Conservation (phyloP, 1,139 yeast genomes). For the Debaryomyces robertsiae region DNA sequence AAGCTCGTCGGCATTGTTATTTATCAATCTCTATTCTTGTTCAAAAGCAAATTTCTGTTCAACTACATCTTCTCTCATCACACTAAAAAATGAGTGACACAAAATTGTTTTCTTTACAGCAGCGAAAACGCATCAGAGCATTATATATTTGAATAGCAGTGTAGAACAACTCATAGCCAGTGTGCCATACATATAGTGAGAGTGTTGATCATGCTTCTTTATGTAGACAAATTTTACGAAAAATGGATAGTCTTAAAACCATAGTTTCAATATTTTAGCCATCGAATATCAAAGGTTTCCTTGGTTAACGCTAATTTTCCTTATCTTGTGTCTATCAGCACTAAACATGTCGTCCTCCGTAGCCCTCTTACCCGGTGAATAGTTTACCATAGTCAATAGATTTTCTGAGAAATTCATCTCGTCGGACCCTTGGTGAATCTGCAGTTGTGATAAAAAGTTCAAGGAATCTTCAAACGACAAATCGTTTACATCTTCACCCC, state of each 20-base stretch:
- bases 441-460: conserved; percentile 18
- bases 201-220: no score
- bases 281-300: not conserved
- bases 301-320: conserved; percentile 10
- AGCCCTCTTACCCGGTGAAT: not conserved
- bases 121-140: no score
- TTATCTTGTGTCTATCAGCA: conserved; percentile 2
- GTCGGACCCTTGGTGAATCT: not conserved
- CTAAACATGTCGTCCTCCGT: not conserved
- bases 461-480: conserved; percentile 23
- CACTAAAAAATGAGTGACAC: no score
- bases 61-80: no score
- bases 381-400: not conserved
- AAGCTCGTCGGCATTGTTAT: conserved; percentile 12
- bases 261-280: no score
- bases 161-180: no score
- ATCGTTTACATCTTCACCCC: conserved; percentile 12
- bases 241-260: no score
- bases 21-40: not conserved
- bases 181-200: no score
- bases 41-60: not conserved
- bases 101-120: no score
- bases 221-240: no score
- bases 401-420: not conserved
- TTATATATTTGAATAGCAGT: no score